A percentile compares a stretch with the other conserved stretches of the same genome.
These are phyloP conservation scores for Aquilaria sinensis DNA, from an alignment of 345 rosid species.

Conservation along the genomic window DNA sequence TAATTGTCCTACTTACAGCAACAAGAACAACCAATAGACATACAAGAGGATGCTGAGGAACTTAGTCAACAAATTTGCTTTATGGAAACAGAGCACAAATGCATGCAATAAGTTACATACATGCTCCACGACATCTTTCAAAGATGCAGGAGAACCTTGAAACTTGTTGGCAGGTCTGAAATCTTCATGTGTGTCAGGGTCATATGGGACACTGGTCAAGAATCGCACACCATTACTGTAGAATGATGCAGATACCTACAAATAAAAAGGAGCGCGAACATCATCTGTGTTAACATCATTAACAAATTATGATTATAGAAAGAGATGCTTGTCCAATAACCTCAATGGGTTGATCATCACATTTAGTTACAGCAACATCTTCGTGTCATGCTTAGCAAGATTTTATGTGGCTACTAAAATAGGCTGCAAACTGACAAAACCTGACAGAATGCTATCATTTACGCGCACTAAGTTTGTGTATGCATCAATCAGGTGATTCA, in stretches of 20 bases:
- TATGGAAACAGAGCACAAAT: not conserved
- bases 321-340: not conserved
- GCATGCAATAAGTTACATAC: constrained; percentile 23
- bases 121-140: constrained; percentile 72
- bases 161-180: constrained; percentile 62
- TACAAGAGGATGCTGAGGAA: not conserved
- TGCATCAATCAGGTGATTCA: too few species aligned
- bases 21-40: not conserved
- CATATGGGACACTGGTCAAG: constrained; percentile 48
- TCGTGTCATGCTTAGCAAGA: not conserved
- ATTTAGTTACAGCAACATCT: not conserved
- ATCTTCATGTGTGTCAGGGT: constrained; percentile 85
- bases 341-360: not conserved
- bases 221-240: constrained; percentile 37
- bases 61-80: not conserved
- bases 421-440: not conserved
- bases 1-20: not conserved
- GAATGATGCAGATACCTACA: constrained; percentile 40
- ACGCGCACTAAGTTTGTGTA: too few species aligned
- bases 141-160: constrained; percentile 37
- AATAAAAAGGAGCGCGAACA: constrained; percentile 11
- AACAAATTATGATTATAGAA: not conserved
- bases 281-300: not conserved
- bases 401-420: not conserved
- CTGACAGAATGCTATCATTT: not conserved